Base-by-base conservation (phyloP, 306 rosid genomes). In the Myrica gale region DNA sequence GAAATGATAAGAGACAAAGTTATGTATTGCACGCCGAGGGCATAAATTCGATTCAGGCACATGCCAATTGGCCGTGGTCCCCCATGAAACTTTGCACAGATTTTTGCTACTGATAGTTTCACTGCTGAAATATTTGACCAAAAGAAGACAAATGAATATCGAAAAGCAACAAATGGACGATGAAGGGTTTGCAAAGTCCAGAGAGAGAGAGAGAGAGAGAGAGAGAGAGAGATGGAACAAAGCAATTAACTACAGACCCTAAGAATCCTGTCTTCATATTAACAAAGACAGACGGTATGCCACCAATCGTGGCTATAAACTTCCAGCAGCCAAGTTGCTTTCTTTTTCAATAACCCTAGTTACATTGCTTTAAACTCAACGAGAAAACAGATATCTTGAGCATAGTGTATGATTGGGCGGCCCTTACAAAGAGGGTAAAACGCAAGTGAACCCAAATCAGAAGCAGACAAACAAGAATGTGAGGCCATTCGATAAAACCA, bases 381-480 rank as follows among this genome's bases (percentile, higher is more conserved):
- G 6, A 52, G 9, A 52, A 52, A 52, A 52, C 56, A 52, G 15
- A 52, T 7, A 17, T 23, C 63, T 26, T 21, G 63, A 57, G 39
- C 65, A 57, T 57, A 57, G 9, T 9, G 15, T 57, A 19, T 87
- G 74, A 92, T 63, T 42, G 26, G 26, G 9, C 32, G 21, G 41
- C 37, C 39, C 16, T 12, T 61, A 32, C 44, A 39, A 62, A 57
- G 9, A 44, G 20, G 6, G 32, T 32, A 45, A 60, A 47, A 16
- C 69, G 58, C 56, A 69, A 56, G 19, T 16, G 5, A 62, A 54
- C 0, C 11, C 2, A 57, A 21, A 19, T 57, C 13, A 6, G 26
- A 21, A 62, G 68, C 6, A 7, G 46, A 15, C 60, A 46, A 71
- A 32, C 45, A 43, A 32, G 20, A 61, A 75, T 15, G 26, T 1